Evolutionary conservation across 2,329 filamentous ascomycete genomes (phyloP).

Genomic region (Cordyceps fumosorosea): DNA sequence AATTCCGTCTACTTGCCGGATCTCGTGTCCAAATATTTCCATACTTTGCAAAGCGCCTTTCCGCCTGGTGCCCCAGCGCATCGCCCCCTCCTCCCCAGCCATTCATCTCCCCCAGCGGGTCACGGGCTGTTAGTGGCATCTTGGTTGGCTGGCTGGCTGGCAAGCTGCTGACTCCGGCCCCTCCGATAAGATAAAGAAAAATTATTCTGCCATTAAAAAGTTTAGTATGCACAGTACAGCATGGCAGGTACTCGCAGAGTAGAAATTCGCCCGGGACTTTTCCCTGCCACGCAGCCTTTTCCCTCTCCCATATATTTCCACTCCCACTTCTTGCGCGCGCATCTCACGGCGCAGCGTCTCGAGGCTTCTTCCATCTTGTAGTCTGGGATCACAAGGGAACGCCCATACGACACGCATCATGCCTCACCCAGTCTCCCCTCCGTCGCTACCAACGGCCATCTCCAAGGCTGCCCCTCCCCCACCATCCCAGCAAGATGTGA

Average conservation of each 20-base stretch:
- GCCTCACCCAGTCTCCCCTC: constrained; percentile 45
- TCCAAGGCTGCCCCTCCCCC: constrained; percentile 44
- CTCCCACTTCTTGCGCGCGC: constrained; percentile 7
- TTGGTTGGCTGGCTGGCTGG: constrained; percentile 9
- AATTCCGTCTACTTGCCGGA: no score
- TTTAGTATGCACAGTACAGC: no score
- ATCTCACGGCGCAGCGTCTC: constrained; percentile 11
- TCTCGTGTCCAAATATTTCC: no score
- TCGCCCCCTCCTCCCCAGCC: not conserved
- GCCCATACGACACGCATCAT: constrained; percentile 24
- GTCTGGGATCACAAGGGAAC: constrained; percentile 1
- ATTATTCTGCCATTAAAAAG: constrained; percentile 6
- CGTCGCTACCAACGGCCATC: constrained; percentile 35
- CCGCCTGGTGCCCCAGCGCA: not conserved
- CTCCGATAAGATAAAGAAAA: constrained; percentile 13
- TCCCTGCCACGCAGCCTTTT: constrained; percentile 9
- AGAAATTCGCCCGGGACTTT: not conserved
- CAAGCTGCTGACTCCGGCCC: not conserved
- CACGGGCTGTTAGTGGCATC: constrained; percentile 1
- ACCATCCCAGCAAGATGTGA: constrained; percentile 60
- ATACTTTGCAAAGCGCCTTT: not conserved
- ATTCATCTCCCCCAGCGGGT: constrained; percentile 3
- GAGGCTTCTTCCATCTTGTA: not conserved
- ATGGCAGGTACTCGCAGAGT: not conserved
- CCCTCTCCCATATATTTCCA: constrained; percentile 1